A percentile compares a stretch with the other conserved stretches of the same genome.
These are phyloP conservation scores for Calophaca sinica DNA, from an alignment of 306 rosid genomes.

Conservation along the genomic window DNA sequence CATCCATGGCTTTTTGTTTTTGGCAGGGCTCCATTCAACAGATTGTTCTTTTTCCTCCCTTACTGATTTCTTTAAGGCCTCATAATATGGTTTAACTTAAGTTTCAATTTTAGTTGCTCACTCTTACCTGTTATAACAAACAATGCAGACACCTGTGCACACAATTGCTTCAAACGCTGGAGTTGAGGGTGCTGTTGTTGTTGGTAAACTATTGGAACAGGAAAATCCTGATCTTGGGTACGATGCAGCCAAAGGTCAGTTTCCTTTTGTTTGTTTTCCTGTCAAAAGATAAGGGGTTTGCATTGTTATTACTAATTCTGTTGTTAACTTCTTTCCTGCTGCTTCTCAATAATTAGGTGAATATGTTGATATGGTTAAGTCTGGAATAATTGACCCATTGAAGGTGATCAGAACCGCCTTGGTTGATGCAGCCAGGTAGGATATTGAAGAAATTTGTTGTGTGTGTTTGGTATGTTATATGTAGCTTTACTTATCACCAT, in stretches of 20 bases:
- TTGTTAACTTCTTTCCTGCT: background rate
- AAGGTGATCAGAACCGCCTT: slow-evolving; percentile 96
- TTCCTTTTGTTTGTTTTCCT: background rate
- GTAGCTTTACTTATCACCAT: slow-evolving; percentile 3
- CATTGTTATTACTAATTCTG: slow-evolving; percentile 23
- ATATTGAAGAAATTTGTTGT: background rate
- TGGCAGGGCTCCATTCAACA: background rate
- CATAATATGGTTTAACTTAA: background rate
- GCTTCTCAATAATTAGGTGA: slow-evolving; percentile 63
- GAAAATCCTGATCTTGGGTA: slow-evolving; percentile 85
- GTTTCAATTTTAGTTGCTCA: slow-evolving; percentile 11
- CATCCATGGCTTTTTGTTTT: background rate
- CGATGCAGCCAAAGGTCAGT: slow-evolving; percentile 97
- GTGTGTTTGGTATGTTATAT: background rate
- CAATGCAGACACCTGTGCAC: slow-evolving; percentile 85
- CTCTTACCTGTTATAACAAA: background rate
- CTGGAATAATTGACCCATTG: slow-evolving; percentile 94
- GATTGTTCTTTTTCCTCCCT: background rate
- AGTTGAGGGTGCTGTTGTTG: slow-evolving; percentile 98
- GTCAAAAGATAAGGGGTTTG: background rate
- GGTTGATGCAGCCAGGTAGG: slow-evolving; percentile 94
- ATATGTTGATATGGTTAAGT: slow-evolving; percentile 91
- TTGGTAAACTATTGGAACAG: slow-evolving; percentile 92
- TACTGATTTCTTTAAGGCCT: slow-evolving; percentile 16
- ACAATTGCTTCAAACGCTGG: slow-evolving; percentile 97